Base-by-base conservation (phyloP, 2,329 filamentous ascomycete genomes). In the Cladobotryum mycophilum region DNA sequence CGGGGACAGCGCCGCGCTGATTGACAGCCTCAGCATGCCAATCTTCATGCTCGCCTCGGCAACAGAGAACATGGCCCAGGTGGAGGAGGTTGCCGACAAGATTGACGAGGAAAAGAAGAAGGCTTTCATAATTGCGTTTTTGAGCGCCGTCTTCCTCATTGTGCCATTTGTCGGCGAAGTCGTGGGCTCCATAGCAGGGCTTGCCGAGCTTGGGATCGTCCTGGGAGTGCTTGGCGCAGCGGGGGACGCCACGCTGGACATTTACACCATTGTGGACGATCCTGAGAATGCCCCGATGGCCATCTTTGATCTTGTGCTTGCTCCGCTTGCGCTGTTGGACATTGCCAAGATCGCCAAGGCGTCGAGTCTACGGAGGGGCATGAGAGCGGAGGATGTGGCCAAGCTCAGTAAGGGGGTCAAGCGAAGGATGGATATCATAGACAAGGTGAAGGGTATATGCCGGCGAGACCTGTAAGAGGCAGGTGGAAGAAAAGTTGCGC, bases 341-440 rank as follows among this genome's bases (percentile, higher is more conserved):
- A 15, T 47, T 12, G 20, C 45, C n/a, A 40, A 38, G 35, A 40
- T 47, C 17, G 40, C 13, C 20, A 47, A 7, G 36, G 45, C 45
- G 11, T 30, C 36, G 20, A 14, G 36, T 12, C 36, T 47, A n/a
- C 35, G 36, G n/a, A 30, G 35, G 33, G 35, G 45, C 7, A 47
- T 47, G 45, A 40, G 7, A 15, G 45, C 35, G n/a, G 35, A 47
- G 18, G 45, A 47, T 40, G 45, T 47, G 35, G 45, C 45, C 20
- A 47, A 47, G 22, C 22, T 47, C 35, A 35, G 35, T 17, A 25
- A 40, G 14, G 9, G 8, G 8, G 36, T 47, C 5, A 40, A 47
- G n/a, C 18, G 9, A 9, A 47, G n/a, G 20, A 47, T 47, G 45
- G 45, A 47, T 3, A 40, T 25, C 11, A 17, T 47, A 22, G 45